A percentile compares a stretch with the other conserved stretches of the same genome.
phyloP scores from a whole-genome alignment of 305 asterid genomes.

The Fraxinus baroniana region DNA sequence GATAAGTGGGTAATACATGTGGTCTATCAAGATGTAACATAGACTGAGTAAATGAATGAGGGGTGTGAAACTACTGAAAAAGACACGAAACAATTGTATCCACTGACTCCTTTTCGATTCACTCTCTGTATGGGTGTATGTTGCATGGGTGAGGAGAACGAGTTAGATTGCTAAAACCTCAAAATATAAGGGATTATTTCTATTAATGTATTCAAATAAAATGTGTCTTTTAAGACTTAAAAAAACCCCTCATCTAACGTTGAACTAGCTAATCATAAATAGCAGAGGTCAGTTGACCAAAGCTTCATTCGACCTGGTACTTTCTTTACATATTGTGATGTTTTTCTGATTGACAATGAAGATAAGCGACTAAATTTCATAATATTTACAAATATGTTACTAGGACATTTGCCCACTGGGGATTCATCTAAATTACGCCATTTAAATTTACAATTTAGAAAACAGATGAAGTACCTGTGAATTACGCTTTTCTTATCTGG shows the following conservation, averaged over 20 bases:
- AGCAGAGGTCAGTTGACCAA: background rate
- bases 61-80: background rate
- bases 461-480: slow-evolving; percentile 48
- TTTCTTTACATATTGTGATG: background rate
- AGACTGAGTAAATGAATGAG: background rate
- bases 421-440: slow-evolving; percentile 7
- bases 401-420: background rate
- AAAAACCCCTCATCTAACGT: background rate
- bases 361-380: background rate
- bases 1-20: background rate
- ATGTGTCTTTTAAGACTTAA: background rate
- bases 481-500: slow-evolving; percentile 66
- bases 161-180: background rate
- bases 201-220: background rate
- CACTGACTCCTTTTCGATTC: background rate
- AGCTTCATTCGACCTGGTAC: background rate
- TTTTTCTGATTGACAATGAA: slow-evolving; percentile 8
- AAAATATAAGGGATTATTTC: background rate
- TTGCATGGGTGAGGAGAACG: background rate
- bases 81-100: background rate
- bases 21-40: background rate
- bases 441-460: slow-evolving; percentile 15
- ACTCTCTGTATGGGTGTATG: background rate
- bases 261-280: background rate
- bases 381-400: background rate